Percentiles rank a stretch among this genome's conserved stretches.
Conservation (phyloP, 352 stramenopile species). For the Aphanomyces cochlioides region DNA sequence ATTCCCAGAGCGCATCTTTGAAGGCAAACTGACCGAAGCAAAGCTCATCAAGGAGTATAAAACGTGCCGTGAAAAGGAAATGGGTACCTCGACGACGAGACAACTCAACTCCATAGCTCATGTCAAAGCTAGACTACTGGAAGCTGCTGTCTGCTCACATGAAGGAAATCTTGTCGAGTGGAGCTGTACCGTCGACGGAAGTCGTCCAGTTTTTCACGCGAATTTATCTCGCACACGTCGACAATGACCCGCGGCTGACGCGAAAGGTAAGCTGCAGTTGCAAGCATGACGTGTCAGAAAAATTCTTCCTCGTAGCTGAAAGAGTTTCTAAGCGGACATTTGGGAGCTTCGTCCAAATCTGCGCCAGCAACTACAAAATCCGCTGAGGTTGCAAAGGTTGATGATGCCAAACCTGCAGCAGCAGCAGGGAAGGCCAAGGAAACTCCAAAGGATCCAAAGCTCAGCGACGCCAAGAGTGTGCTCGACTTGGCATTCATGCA, state of each 20-base stretch:
- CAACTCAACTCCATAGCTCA: not conserved
- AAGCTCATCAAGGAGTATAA: slow-evolving; percentile 76
- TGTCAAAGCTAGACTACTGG: slow-evolving; percentile 51
- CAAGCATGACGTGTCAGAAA: not conserved
- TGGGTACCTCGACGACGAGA: slow-evolving; percentile 36
- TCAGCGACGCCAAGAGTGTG: slow-evolving; percentile 10
- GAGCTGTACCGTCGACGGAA: slow-evolving; percentile 38
- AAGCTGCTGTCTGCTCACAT: slow-evolving; percentile 55
- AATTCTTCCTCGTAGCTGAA: slow-evolving; percentile 41
- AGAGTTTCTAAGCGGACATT: slow-evolving; percentile 54
- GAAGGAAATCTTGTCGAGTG: slow-evolving; percentile 50
- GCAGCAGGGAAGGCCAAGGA: slow-evolving; percentile 22
- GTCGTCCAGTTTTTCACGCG: slow-evolving; percentile 49
- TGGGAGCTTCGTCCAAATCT: slow-evolving; percentile 36
- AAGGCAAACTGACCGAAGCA: slow-evolving; percentile 78
- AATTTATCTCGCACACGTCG: slow-evolving; percentile 56
- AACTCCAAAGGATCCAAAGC: not conserved
- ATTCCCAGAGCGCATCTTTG: slow-evolving; percentile 65
- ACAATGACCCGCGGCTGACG: slow-evolving; percentile 53
- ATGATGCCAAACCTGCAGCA: slow-evolving; percentile 33
- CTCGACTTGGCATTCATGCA: slow-evolving; percentile 11
- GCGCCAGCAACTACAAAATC: slow-evolving; percentile 19
- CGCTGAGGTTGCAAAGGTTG: no score
- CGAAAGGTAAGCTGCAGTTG: slow-evolving; percentile 46
- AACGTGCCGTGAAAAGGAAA: slow-evolving; percentile 62